phyloP scores from a whole-genome alignment of 2,329 filamentous ascomycete species.

The Botrytis paeoniae region DNA sequence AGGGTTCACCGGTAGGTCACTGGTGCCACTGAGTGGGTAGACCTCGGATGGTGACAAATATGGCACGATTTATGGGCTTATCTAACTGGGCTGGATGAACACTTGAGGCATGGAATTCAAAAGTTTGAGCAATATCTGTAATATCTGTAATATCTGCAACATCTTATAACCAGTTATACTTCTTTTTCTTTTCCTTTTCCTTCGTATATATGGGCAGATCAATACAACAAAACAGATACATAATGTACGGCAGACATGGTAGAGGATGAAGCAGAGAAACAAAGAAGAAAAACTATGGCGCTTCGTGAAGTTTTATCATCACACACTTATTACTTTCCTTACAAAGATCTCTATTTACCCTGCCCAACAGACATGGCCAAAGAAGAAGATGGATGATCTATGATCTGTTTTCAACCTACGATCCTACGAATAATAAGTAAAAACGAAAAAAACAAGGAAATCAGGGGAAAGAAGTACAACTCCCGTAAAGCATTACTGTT shows the following conservation, averaged over 20 bases:
- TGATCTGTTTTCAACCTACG: background rate
- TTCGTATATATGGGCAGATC: background rate
- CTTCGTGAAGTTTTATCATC: background rate
- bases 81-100: background rate
- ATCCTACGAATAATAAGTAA: background rate
- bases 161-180: background rate
- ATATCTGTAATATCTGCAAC: background rate
- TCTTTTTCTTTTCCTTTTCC: background rate
- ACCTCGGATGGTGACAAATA: conserved; percentile 12
- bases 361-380: background rate
- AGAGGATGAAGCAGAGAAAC: background rate
- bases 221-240: background rate
- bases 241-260: background rate
- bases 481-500: background rate
- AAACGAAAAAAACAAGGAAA: background rate
- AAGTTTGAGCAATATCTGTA: background rate
- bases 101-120: background rate
- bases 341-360: background rate
- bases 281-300: background rate
- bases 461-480: background rate
- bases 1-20: background rate
- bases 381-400: background rate
- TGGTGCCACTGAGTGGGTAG: background rate
- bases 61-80: background rate
- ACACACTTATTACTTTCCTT: background rate